These are phyloP conservation scores for Daldinia bambusicola DNA, from an alignment of 495 filamentous ascomycete species.

Conservation along the genomic window DNA sequence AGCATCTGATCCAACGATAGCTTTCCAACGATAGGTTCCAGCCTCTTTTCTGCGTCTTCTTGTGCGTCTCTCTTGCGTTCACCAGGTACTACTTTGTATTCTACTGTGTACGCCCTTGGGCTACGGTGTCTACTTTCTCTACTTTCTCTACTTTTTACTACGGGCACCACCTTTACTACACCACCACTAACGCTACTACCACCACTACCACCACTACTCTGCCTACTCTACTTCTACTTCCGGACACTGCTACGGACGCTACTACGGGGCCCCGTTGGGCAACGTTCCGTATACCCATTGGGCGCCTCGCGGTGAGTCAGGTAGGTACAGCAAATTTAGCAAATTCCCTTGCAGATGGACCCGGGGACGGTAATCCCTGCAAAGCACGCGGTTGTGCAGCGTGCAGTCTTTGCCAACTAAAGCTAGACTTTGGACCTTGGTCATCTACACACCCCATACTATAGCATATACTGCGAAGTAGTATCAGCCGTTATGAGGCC, in stretches of 20 bases:
- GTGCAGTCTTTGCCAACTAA: constrained; percentile 10
- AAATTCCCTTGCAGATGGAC: constrained; percentile 41
- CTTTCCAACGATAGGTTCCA: neutral
- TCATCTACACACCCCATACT: constrained; percentile 24
- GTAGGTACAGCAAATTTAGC: constrained; percentile 42
- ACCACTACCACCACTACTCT: neutral
- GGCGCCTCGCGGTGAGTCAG: constrained; percentile 46
- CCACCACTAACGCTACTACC: constrained; percentile 6
- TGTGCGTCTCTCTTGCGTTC: constrained; percentile 7
- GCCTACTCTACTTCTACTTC: neutral
- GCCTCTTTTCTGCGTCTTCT: neutral
- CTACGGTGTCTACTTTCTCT: constrained; percentile 27
- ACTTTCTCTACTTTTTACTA: neutral
- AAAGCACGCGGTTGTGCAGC: constrained; percentile 37
- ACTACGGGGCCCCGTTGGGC: constrained; percentile 32
- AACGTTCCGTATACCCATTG: constrained; percentile 42
- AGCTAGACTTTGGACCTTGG: constrained; percentile 18
- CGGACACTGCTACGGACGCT: neutral
- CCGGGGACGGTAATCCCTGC: constrained; percentile 40
- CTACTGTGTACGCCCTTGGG: constrained; percentile 25
- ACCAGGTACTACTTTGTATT: constrained; percentile 40
- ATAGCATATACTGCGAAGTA: neutral
- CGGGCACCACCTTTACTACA: no score
- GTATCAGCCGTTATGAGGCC: neutral
- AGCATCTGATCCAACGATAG: constrained; percentile 37